Evolutionary conservation across 2,329 filamentous ascomycete genomes (phyloP).

Genomic region (Colletotrichum sp.): DNA sequence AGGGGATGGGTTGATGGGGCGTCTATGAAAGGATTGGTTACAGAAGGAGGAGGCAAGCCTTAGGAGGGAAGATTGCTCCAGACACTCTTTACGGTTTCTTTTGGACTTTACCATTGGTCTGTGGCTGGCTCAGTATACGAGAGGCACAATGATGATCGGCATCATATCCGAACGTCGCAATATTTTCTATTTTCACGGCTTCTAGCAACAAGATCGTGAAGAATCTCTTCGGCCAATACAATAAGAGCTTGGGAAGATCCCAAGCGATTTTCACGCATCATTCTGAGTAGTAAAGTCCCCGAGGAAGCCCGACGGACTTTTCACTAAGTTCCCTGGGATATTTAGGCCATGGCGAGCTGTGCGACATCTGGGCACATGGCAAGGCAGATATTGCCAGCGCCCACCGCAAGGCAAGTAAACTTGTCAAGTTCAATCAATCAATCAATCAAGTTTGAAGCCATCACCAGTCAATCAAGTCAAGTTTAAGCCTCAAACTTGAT

Average conservation of each 20-base stretch:
- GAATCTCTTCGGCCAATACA: rapidly evolving
- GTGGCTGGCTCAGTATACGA: neutral
- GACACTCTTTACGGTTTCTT: neutral
- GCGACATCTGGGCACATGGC: neutral
- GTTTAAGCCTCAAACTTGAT: no score
- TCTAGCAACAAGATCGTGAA: neutral
- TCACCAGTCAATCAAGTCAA: no score
- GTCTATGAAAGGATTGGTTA: rapidly evolving
- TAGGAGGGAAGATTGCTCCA: neutral
- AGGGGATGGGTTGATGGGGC: neutral
- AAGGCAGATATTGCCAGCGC: neutral
- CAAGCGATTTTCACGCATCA: rapidly evolving
- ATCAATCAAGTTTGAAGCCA: no score
- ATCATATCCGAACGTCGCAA: neutral
- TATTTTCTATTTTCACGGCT: neutral
- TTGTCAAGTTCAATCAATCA: no score
- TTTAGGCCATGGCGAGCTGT: rapidly evolving
- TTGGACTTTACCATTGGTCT: neutral
- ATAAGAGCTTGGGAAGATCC: rapidly evolving
- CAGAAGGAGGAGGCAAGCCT: rapidly evolving
- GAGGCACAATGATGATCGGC: neutral
- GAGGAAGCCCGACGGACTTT: neutral
- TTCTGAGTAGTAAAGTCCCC: neutral
- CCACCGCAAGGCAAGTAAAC: no score
- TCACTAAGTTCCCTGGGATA: neutral